phyloP scores from a whole-genome alignment of 768 basidiomycete species.

The Lactifluus subvellereus region DNA sequence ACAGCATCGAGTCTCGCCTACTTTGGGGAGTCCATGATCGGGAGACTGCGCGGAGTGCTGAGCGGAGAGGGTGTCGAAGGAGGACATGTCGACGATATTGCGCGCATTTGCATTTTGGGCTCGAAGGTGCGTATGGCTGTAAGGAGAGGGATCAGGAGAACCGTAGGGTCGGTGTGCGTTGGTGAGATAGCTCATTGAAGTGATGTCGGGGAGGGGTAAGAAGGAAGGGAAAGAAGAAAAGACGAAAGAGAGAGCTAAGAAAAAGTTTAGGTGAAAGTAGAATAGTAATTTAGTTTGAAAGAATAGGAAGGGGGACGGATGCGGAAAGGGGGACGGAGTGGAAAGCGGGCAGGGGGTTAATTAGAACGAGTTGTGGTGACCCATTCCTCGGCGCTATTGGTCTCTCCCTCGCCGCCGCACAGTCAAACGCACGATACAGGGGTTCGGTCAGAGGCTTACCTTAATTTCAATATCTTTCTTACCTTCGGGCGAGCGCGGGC shows the following conservation, averaged over 20 bases:
- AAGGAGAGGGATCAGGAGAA: conserved; percentile 28
- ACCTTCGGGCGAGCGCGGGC: conserved; percentile 11
- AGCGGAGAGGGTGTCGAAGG: conserved; percentile 34
- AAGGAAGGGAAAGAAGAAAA: conserved; percentile 24
- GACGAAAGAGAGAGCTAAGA: background rate
- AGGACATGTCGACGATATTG: conserved; percentile 27
- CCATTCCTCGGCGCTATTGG: conserved; percentile 11
- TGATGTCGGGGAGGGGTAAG: conserved; percentile 9
- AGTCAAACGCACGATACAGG: conserved; percentile 13
- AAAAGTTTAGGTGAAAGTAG: conserved; percentile 22
- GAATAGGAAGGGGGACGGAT: conserved; percentile 12
- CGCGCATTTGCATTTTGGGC: conserved; percentile 20
- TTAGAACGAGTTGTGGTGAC: conserved; percentile 15
- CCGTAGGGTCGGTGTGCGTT: conserved; percentile 30
- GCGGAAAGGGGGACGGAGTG: conserved; percentile 24
- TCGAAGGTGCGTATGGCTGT: conserved; percentile 25
- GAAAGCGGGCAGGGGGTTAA: conserved; percentile 21
- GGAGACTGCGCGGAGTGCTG: conserved; percentile 29
- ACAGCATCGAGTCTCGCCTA: conserved; percentile 77
- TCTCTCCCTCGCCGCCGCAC: background rate
- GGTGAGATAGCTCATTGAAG: conserved; percentile 32
- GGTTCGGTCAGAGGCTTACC: conserved; percentile 17
- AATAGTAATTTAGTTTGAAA: conserved; percentile 10
- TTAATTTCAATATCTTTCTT: conserved; percentile 18
- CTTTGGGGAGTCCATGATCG: conserved; percentile 33